Evolutionary conservation across 2,329 filamentous ascomycete genomes (phyloP), one percentile per base, ranked within the genome.

Genomic region (Penicillium psychrosexuale): DNA sequence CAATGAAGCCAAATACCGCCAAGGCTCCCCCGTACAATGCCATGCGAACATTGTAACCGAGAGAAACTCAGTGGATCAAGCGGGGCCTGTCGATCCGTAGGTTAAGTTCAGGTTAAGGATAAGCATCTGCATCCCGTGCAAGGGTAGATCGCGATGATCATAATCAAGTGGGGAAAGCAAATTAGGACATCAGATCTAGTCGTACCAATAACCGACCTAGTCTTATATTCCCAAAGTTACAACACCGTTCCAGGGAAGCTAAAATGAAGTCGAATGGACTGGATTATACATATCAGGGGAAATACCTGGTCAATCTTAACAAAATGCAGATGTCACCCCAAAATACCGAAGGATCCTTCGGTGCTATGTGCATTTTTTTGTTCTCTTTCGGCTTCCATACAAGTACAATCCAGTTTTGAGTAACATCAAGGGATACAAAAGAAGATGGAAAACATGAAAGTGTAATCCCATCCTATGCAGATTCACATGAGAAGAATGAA

Each of bases 361-460:
- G 24, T 39, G 30, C n/a, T 52, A 55, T 55, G 22, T 55, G 43
- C 53, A 52, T 42, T 31, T 19, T 9, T 51, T 22, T 44, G 33
- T 24, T 39, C 46, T 22, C 33, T 38, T 44, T 12, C 47, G 15
- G 17, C 38, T 33, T 49, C 38, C 38, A 27, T 45, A 51, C 33
- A 51, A 51, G 19, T 51, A 55, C 34, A 51, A 36, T 33, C 3
- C 19, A 37, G 40, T 19, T 4, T 17, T 6, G 44, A 24, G 24
- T 11, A 49, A 38, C 7, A 34, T 27, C 33, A 31, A 44, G 15
- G 28, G 19, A 37, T 2, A 15, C 34, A 44, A 19, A 8, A 28
- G n/a, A 27, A 38, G n/a, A 40, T 8, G 39, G 33, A 22, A 40
- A 27, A 24, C 47, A 39, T 13, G 12, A 27, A 2, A 24, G 12